Evolutionary conservation across 1,284 basidiomycete species (phyloP), one percentile per base, ranked within the genome.

Genomic region (Heliocybe sulcata): DNA sequence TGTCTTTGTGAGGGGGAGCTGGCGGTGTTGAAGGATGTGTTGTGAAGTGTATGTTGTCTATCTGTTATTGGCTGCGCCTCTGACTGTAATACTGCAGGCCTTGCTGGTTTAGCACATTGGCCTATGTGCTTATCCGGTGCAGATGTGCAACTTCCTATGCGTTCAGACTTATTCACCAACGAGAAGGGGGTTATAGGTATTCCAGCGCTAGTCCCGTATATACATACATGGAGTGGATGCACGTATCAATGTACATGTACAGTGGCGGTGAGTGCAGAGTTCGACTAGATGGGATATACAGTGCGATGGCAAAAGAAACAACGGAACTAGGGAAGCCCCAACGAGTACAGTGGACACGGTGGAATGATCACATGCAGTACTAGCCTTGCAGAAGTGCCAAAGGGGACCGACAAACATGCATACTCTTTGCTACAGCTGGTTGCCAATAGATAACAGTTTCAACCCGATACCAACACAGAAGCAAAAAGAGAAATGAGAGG

Each of bases 1-100:
- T 91, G 87, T 56, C 70, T 98, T 51, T 90, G 89, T 56, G 94
- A 97, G 69, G 79, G 76, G 26, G 81, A 87, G 64, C 63, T 95
- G 42, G 77, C 92, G 4, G 67, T 94, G 53, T 69, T 94, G 55
- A 74, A 69, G 45, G 71, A 72, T 45, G 65, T 84, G 50, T 56
- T 69, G 49, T 79, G 56, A 65, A 20, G 38, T 8, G 16, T 16
- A n/a, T 16, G 6, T n/a, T 16, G n/a, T n/a, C n/a, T n/a, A n/a
- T n/a, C n/a, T n/a, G n/a, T n/a, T n/a, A n/a, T n/a, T n/a, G n/a
- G n/a, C n/a, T n/a, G n/a, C n/a, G n/a, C n/a, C n/a, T n/a, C n/a
- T n/a, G n/a, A n/a, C n/a, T n/a, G n/a, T n/a, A n/a, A n/a, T n/a
- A n/a, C n/a, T n/a, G n/a, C n/a, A n/a, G n/a, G n/a, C n/a, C n/a